phyloP scores from a whole-genome alignment of 2,329 filamentous ascomycete genomes.

The Nothophoma quercina region DNA sequence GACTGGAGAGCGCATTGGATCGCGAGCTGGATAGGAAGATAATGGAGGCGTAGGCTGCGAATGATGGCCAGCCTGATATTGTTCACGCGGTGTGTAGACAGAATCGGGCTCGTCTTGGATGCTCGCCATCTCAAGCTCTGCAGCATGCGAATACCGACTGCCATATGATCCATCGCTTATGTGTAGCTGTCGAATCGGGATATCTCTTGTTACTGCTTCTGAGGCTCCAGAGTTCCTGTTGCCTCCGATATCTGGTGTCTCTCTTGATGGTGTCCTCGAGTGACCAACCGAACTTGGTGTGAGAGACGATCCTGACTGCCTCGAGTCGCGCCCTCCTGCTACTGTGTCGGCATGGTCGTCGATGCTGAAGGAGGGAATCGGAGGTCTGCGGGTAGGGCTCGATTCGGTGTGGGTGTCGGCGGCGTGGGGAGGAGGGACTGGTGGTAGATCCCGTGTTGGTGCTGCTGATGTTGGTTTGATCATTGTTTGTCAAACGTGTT shows the following conservation, averaged over 20 bases:
- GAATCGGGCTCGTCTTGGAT: constrained; percentile 33
- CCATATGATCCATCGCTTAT: constrained; percentile 43
- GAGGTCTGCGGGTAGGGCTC: constrained; percentile 25
- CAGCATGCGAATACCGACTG: constrained; percentile 43
- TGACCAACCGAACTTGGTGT: constrained; percentile 43
- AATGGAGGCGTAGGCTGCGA: constrained; percentile 36
- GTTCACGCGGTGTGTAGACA: constrained; percentile 31
- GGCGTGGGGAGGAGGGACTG: constrained; percentile 32
- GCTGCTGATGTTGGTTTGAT: constrained; percentile 31
- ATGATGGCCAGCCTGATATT: constrained; percentile 29
- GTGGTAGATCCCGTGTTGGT: constrained; percentile 35
- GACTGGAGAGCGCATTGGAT: constrained; percentile 33
- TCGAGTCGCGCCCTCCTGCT: constrained; percentile 41
- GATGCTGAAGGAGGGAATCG: constrained; percentile 44
- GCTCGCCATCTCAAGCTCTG: constrained; percentile 40
- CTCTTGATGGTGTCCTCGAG: constrained; percentile 46
- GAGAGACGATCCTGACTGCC: constrained; percentile 45
- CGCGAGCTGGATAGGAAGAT: constrained; percentile 32
- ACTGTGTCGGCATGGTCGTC: constrained; percentile 40
- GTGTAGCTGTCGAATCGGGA: constrained; percentile 45
- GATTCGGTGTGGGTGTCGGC: constrained; percentile 21
- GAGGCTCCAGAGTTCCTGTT: constrained; percentile 33
- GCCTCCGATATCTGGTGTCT: constrained; percentile 39
- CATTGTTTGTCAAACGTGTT: constrained; percentile 33
- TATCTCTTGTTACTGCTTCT: constrained; percentile 41